Base-by-base conservation (phyloP, 2,329 filamentous ascomycete species). In the Geosmithia flava region DNA sequence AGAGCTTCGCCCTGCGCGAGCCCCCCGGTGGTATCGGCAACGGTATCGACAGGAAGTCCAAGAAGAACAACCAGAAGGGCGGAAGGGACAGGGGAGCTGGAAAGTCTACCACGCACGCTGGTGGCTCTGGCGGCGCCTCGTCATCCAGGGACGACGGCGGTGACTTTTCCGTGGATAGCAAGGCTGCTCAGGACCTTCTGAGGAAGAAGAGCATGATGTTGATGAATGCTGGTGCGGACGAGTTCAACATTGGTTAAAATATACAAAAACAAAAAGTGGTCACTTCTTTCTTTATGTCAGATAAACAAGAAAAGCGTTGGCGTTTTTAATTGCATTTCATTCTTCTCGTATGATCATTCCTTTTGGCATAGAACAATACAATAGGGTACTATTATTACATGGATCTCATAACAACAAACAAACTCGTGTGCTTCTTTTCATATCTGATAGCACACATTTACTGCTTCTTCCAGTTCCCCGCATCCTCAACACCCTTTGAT, bases 1-100 rank as follows among this genome's bases (percentile, higher is more conserved):
- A 98, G 71, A 87, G 85, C 23, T 98, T 95, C 61, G 93, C 83
- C 2, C 68, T 98, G 54, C 76, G 94, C 53, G 93, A 98, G 63
- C 81, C 87, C 30, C 93, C 93, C 0, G 85, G 85, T 5, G 85
- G 86, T 46, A 94, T 98, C 48, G 81, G 81, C 33, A 72, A 71
- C 2, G 75, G 76, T 10, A 62, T 76, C 65, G 54, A 74, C 60
- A 61, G 66, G 58, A 65, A 70, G 64, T 59, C 68, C 57, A 64
- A 67, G 65, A 68, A 67, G 55, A 37, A 37, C 16, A 37, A 37
- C 16, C 40, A 48, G 41, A 62, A 64, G 44, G 58, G 61, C 39
- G 60, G 59, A 49, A 67, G 62, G 52, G 57, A 59, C 15, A 45
- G 23, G 15, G n/a, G n/a, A 11, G 15, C 15, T 19, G 10, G 17